Evolutionary conservation across 208 protist species (phyloP).

Genomic region (Trypanosoma congolense): DNA sequence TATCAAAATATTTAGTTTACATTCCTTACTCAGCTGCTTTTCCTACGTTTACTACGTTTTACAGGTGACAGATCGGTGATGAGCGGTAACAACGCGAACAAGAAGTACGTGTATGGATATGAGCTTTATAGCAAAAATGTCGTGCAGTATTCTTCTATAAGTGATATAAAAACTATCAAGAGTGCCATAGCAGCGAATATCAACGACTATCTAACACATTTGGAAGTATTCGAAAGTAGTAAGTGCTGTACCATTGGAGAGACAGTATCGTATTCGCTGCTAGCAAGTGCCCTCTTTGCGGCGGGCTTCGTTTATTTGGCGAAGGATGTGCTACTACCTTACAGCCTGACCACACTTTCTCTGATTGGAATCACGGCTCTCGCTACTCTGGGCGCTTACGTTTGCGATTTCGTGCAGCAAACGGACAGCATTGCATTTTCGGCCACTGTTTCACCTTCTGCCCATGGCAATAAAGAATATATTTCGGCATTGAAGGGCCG

Average conservation of each 20-base stretch:
- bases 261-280: neutral
- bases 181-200: slow-evolving; percentile 19
- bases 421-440: slow-evolving; percentile 6
- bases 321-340: slow-evolving; percentile 9
- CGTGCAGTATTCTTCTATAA: slow-evolving; percentile 39
- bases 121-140: slow-evolving; percentile 64
- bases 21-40: slow-evolving; percentile 9
- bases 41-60: slow-evolving; percentile 9
- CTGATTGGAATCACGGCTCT: slow-evolving; percentile 2
- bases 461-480: slow-evolving; percentile 10
- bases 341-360: neutral
- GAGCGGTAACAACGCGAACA: slow-evolving; percentile 3
- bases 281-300: neutral
- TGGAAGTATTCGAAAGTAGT: slow-evolving; percentile 10
- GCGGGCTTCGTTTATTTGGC: neutral
- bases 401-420: neutral
- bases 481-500: slow-evolving; percentile 28
- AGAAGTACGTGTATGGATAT: slow-evolving; percentile 56
- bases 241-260: neutral
- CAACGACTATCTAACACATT: slow-evolving; percentile 21
- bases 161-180: slow-evolving; percentile 36
- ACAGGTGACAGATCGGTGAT: neutral
- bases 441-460: neutral
- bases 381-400: neutral
- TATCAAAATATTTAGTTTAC: no score